Base-by-base conservation (phyloP, 805 yeast species). In the Isabelozyma rhagii region DNA sequence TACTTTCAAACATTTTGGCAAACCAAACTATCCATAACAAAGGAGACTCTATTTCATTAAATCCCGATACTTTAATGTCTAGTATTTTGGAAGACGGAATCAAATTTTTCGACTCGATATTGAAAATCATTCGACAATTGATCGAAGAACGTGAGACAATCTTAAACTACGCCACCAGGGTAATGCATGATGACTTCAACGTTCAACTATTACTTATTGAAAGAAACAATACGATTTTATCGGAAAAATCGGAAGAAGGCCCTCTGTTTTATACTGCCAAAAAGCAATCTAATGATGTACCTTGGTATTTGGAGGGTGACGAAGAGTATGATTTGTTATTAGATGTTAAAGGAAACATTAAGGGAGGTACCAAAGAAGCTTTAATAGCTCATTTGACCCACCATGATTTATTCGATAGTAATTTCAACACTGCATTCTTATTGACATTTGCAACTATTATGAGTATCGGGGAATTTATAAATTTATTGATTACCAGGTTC, bases 311-410 rank as follows among this genome's bases (percentile, higher is more conserved):
- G 58, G 85, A 82, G 49, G 79, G 85, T 4, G 91, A 85, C 55
- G 83, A 81, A 47, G 89, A 82, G 52, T 76, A 64, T 54, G 82
- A 79, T 51, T 68, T 66, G 42, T 58, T 74, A 25, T 83, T 82
- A 57, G 94, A 89, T 54, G 69, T 82, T 29, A 81, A 82, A 51
- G 94, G 92, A 1, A 77, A 77, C 47, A 78, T 91, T 38, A 87
- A 85, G 63, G 97, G 97, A 46, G 97, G 97, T 5, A 81, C 96
- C 0, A 78, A 82, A 43, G 83, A 80, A 42, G 96, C 96, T 0
- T 70, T 93, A 42, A 77, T 93, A 7, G 86, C 90, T 47, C 89
- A 88, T 64, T 73, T 92, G 51, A 89, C 96, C 0, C 87, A 84
- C 60, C 96, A 90, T 60, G 81, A 80, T 47, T 65, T 78, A 39